Percentiles rank a stretch among this genome's conserved stretches.
These are phyloP conservation scores for Macrophomina pseudophaseolina DNA, from an alignment of 2,329 filamentous ascomycete genomes.

Conservation along the genomic window DNA sequence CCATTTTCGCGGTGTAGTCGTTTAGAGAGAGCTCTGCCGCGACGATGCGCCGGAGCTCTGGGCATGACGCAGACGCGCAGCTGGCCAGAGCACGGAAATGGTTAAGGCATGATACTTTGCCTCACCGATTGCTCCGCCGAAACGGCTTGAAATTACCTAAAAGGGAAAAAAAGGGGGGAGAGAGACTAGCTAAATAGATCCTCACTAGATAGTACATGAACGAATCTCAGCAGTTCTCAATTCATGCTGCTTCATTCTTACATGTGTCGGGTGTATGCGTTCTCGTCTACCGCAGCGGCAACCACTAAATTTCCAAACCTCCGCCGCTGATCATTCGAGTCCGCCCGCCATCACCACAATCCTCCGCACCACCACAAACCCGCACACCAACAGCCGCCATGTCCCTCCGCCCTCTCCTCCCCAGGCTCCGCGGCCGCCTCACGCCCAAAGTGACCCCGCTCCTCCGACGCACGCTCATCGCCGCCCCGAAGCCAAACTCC, in stretches of 20 bases:
- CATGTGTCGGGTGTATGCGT: neutral
- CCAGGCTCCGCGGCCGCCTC: conserved; percentile 1
- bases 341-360: neutral
- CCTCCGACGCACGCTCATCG: conserved; percentile 27
- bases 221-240: neutral
- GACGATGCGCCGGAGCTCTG: conserved; percentile 4
- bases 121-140: no score
- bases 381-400: neutral
- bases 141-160: no score
- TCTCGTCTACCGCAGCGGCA: neutral
- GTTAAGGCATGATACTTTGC: neutral
- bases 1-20: conserved; percentile 43
- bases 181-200: no score
- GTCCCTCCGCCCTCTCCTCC: neutral
- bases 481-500: conserved; percentile 25
- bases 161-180: no score
- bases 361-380: neutral
- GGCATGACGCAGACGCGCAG: conserved; percentile 24
- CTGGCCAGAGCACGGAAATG: neutral
- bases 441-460: neutral
- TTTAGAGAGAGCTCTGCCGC: neutral
- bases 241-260: neutral
- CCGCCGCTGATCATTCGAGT: conserved; percentile 19
- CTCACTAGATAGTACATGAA: no score
- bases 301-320: conserved; percentile 10